Evolutionary conservation across 1,284 basidiomycete genomes (phyloP).

Genomic region (Stereum hirsutum): DNA sequence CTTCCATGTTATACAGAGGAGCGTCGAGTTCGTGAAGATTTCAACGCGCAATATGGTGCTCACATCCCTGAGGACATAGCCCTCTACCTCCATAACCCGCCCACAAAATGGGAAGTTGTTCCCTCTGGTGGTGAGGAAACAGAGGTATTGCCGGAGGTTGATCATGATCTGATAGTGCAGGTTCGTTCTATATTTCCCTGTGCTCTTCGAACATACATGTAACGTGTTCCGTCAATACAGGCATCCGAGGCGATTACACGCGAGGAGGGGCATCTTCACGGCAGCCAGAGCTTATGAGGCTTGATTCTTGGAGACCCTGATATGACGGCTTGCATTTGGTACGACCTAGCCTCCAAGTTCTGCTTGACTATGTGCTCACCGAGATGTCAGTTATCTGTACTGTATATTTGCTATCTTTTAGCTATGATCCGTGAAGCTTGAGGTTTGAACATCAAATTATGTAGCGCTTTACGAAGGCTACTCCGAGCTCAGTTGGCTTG

Average conservation of each 20-base stretch:
- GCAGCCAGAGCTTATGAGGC: slow-evolving; percentile 11
- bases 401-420: too few relatives aligned
- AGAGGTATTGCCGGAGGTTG: slow-evolving; percentile 52
- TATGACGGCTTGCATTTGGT: too few relatives aligned
- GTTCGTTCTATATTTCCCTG: slow-evolving; percentile 22
- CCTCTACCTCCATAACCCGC: slow-evolving; percentile 59
- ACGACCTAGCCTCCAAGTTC: too few relatives aligned
- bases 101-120: slow-evolving; percentile 58
- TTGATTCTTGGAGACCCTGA: too few relatives aligned
- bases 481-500: too few relatives aligned
- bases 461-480: too few relatives aligned
- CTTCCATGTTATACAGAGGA: too few relatives aligned
- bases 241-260: slow-evolving; percentile 9
- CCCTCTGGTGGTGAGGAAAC: slow-evolving; percentile 41
- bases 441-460: too few relatives aligned
- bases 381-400: too few relatives aligned
- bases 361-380: too few relatives aligned
- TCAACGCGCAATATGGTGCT: slow-evolving; percentile 60
- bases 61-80: slow-evolving; percentile 72
- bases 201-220: neutral
- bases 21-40: slow-evolving; percentile 47
- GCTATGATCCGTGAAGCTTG: too few relatives aligned
- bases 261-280: slow-evolving; percentile 8
- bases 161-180: slow-evolving; percentile 45
- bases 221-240: slow-evolving; percentile 3